phyloP scores from a whole-genome alignment of 805 yeast genomes.

The Lachancea lanzarotensis region DNA sequence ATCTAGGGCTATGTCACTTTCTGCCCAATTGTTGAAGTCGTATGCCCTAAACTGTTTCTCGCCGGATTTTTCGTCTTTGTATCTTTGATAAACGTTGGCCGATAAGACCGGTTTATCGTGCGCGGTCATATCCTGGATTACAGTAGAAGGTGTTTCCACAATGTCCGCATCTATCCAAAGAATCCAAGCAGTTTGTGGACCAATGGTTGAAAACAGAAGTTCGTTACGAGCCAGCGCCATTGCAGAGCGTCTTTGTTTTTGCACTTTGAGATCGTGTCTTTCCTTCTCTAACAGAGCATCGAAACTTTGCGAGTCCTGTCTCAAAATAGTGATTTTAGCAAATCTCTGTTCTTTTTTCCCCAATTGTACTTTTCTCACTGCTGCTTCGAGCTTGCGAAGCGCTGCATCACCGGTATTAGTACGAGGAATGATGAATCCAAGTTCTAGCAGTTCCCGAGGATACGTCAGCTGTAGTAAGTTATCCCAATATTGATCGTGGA shows the following conservation, averaged over 20 bases:
- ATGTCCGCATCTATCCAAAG: constrained; percentile 96
- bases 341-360: constrained; percentile 60
- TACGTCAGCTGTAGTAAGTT: constrained; percentile 69
- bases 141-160: constrained; percentile 74
- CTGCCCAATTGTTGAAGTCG: constrained; percentile 95
- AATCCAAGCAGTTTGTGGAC: constrained; percentile 90
- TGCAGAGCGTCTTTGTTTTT: constrained; percentile 78
- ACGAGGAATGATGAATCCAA: constrained; percentile 90
- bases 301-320: constrained; percentile 83
- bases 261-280: constrained; percentile 80
- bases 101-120: constrained; percentile 85
- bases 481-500: constrained; percentile 82
- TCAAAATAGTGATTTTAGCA: constrained; percentile 75
- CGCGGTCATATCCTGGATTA: constrained; percentile 78
- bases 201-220: constrained; percentile 76
- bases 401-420: constrained; percentile 76
- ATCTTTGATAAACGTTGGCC: constrained; percentile 91
- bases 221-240: constrained; percentile 97
- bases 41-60: constrained; percentile 69
- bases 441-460: constrained; percentile 76
- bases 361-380: constrained; percentile 65
- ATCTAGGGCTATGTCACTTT: constrained; percentile 69
- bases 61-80: constrained; percentile 50
- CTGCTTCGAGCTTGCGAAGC: constrained; percentile 61
- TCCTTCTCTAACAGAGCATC: constrained; percentile 75